phyloP scores from a whole-genome alignment of 345 rosid species.

The Laguncularia racemosa region DNA sequence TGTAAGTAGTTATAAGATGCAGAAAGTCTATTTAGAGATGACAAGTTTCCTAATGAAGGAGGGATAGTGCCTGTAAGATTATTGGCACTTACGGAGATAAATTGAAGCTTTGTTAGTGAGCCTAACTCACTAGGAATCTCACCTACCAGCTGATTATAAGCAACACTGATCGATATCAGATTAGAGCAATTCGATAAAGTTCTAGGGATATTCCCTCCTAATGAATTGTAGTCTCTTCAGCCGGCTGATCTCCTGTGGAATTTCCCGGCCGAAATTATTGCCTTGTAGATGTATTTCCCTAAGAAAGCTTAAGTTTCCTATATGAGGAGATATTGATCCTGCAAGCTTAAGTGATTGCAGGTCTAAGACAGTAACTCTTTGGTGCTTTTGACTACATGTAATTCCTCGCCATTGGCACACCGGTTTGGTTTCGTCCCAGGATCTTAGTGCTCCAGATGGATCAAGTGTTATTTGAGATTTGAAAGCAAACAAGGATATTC shows the following conservation, averaged over 20 bases:
- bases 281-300: not conserved
- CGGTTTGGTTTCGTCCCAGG: not conserved
- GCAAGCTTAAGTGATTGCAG: not conserved
- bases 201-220: not conserved
- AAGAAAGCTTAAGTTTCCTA: not conserved
- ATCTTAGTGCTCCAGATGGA: not conserved
- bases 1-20: not conserved
- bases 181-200: not conserved
- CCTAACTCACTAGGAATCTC: slow-evolving; percentile 5
- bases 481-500: not conserved
- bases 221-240: not conserved
- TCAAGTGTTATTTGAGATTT: not conserved
- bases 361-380: not conserved
- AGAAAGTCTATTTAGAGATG: not conserved
- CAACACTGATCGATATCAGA: not conserved
- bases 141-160: not conserved
- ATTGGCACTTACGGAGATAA: rapidly evolving
- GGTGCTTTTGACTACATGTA: not conserved
- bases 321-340: slow-evolving; percentile 5
- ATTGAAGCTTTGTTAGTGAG: not conserved
- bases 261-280: not conserved
- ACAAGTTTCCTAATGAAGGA: slow-evolving; percentile 4
- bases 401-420: not conserved
- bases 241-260: not conserved
- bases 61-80: not conserved